Base-by-base conservation (phyloP, 2,329 filamentous ascomycete genomes). In the Boeremia exigua region DNA sequence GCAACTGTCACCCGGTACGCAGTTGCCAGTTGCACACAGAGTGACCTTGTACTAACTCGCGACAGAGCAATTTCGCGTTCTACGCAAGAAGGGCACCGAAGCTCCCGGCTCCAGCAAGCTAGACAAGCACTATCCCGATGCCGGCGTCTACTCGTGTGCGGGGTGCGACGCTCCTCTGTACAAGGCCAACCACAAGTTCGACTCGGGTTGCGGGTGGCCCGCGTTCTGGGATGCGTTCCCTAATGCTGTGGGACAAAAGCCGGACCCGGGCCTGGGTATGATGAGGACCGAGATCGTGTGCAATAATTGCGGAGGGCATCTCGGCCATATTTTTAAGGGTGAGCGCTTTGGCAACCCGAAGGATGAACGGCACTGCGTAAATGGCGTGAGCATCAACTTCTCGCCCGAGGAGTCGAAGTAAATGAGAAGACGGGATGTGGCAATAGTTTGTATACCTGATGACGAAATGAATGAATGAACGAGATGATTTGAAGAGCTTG, bases 151-250 rank as follows among this genome's bases (percentile, higher is more conserved):
- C 80, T 87, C 83, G 40, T 99, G 95, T 78, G 91, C 90, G 15
- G 95, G 86, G 48, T 99, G 95, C 82, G 77, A 88, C 27, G 85
- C 92, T 7, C 93, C 95, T 5, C 86, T 99, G 15, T 99, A 99
- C 85, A 94, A 88, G 76, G 93, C 95, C 27, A 84, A 84, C 60
- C 93, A 96, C 79, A 99, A 99, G 77, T 99, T 99, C 84, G 91
- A 91, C 77, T 96, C 91, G 15, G 92, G 92, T 37, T 99, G 95
- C 77, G 95, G 95, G 58, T 99, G 95, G 95, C 95, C 95, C 0
- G 95, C 95, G 11, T 99, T 98, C 79, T 99, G 94, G 74, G 95
- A 99, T 77, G 94, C 89, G 63, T 86, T 99, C 47, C 94, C 95
- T 0, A 93, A 92, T 2, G 94, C 94, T 0, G 92, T 99, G 11